Percentiles rank a stretch among this genome's conserved stretches.
These are phyloP conservation scores for Brasenia schreberi DNA, from an alignment of 164 flowering plant species.

Conservation along the genomic window DNA sequence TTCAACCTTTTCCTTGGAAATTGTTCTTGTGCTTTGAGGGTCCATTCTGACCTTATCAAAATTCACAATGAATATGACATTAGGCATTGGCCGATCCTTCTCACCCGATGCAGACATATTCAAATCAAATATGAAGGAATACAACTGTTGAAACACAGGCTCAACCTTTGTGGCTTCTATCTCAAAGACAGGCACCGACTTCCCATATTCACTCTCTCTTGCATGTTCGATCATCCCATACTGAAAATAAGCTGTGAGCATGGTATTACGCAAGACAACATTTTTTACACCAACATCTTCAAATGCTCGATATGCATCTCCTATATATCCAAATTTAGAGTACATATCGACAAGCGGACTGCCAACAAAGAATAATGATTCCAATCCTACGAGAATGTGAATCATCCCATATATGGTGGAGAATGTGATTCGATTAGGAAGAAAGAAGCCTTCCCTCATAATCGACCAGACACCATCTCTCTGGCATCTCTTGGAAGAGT, in stretches of 20 bases:
- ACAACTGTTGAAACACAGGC: constrained; percentile 64
- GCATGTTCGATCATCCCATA: constrained; percentile 25
- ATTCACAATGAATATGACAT: constrained; percentile 79
- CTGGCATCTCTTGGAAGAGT: constrained; percentile 12
- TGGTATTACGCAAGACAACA: constrained; percentile 38
- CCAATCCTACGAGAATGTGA: too few species aligned
- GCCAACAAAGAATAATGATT: constrained; percentile 13
- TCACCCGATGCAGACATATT: constrained; percentile 34
- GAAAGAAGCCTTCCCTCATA: constrained; percentile 9
- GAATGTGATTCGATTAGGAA: constrained; percentile 18
- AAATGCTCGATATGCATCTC: constrained; percentile 37
- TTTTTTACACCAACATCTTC: constrained; percentile 30
- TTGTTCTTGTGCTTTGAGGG: too few species aligned
- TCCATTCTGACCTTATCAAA: constrained; percentile 99
- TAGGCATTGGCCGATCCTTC: constrained; percentile 58
- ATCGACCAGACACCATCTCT: constrained; percentile 17
- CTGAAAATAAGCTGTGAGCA: constrained; percentile 37
- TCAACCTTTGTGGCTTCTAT: constrained; percentile 79
- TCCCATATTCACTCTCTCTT: constrained; percentile 75
- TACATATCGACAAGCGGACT: constrained; percentile 23
- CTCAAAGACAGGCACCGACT: constrained; percentile 79
- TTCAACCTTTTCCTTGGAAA: too few species aligned
- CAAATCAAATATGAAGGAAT: constrained; percentile 65
- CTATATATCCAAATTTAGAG: constrained; percentile 15
- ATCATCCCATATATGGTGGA: too few species aligned